Evolutionary conservation across 2,329 filamentous ascomycete genomes (phyloP).

Genomic region (Didymella pomorum): DNA sequence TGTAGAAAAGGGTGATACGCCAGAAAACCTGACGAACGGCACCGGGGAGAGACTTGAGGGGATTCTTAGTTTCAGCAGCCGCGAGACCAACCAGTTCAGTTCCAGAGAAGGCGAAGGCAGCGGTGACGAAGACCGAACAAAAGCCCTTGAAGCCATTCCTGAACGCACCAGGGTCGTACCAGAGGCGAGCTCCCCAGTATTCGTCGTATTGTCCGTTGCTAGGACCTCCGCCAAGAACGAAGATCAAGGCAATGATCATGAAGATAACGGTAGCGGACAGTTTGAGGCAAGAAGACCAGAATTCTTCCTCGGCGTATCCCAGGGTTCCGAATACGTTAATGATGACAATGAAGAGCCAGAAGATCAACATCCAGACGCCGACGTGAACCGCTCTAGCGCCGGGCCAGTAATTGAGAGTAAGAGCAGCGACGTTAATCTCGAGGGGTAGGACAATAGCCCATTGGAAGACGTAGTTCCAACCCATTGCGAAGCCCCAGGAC

Average conservation of each 20-base stretch:
- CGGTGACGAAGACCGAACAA: constrained; percentile 69
- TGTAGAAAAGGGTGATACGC: constrained; percentile 58
- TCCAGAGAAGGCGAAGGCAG: constrained; percentile 68
- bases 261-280: constrained; percentile 61
- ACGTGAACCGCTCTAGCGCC: constrained; percentile 54
- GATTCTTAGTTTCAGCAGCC: constrained; percentile 66
- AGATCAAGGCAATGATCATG: constrained; percentile 84
- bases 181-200: constrained; percentile 59
- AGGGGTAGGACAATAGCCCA: constrained; percentile 51
- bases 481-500: constrained; percentile 54
- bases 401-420: constrained; percentile 57
- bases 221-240: constrained; percentile 76
- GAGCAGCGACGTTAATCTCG: constrained; percentile 49
- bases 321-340: constrained; percentile 69
- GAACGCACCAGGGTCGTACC: constrained; percentile 76
- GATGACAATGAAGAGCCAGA: constrained; percentile 74
- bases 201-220: constrained; percentile 74
- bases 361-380: constrained; percentile 79
- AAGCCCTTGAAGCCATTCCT: constrained; percentile 73
- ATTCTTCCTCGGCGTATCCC: constrained; percentile 54
- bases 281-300: constrained; percentile 50
- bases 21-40: constrained; percentile 58
- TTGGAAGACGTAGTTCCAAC: constrained; percentile 50
- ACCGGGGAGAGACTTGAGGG: constrained; percentile 57
- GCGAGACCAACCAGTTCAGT: constrained; percentile 69